Conservation (phyloP, 2,329 filamentous ascomycete species). For the Anisogramma anomala region DNA sequence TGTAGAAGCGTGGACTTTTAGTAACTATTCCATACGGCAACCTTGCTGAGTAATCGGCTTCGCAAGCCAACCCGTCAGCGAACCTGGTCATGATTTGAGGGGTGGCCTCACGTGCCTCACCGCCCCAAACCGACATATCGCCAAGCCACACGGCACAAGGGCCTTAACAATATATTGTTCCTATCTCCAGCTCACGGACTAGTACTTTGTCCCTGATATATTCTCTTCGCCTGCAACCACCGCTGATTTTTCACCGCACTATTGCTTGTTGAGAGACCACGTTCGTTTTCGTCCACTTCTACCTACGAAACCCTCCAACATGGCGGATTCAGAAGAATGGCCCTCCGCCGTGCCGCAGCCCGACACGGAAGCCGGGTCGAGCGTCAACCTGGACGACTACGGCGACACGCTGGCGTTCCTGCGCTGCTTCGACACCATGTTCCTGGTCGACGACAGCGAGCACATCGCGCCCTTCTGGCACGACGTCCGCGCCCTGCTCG, state of each 20-base stretch:
- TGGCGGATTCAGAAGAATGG: slow-evolving; percentile 6
- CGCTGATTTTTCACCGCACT: background rate
- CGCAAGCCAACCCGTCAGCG: too few species aligned
- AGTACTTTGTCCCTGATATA: background rate
- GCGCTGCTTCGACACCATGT: slow-evolving; percentile 15
- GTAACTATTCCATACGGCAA: too few species aligned
- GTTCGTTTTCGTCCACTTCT: background rate
- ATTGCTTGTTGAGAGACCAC: too few species aligned
- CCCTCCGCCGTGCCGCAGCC: slow-evolving; percentile 3
- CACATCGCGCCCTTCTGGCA: slow-evolving; percentile 13
- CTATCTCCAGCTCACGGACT: background rate
- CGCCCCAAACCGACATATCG: too few species aligned
- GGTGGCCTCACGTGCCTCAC: too few species aligned
- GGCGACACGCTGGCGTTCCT: slow-evolving; percentile 14
- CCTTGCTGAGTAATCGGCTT: too few species aligned
- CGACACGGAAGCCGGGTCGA: slow-evolving; percentile 3
- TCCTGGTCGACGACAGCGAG: slow-evolving; percentile 14
- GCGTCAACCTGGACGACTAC: slow-evolving; percentile 12
- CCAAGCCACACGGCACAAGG: too few species aligned
- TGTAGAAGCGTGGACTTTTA: too few species aligned
- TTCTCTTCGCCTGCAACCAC: background rate
- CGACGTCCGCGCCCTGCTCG: slow-evolving; percentile 12
- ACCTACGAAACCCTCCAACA: background rate
- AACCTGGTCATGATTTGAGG: too few species aligned
- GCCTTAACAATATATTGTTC: too few species aligned